phyloP scores from a whole-genome alignment of 2,329 filamentous ascomycete species.

The Sarocladium strictum region DNA sequence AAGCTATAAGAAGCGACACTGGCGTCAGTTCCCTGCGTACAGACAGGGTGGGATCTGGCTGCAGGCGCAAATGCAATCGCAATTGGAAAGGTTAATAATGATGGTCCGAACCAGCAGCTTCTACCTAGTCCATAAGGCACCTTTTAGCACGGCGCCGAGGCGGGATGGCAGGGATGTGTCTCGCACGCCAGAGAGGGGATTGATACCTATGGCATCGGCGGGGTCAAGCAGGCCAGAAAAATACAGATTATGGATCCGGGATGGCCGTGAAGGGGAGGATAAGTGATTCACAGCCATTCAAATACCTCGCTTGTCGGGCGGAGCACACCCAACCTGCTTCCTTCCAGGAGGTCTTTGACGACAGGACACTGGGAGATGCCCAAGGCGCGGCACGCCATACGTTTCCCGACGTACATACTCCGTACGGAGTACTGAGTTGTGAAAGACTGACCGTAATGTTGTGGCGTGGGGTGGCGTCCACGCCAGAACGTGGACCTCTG shows the following conservation, averaged over 20 bases:
- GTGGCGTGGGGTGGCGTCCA: background rate
- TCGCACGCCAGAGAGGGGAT: background rate
- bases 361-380: too few species aligned
- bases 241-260: background rate
- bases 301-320: too few species aligned
- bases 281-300: too few species aligned
- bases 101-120: background rate
- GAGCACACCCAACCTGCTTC: too few species aligned
- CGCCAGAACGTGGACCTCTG: too few species aligned
- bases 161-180: background rate
- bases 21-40: background rate
- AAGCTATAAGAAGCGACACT: background rate
- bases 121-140: background rate
- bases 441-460: background rate
- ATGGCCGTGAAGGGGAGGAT: too few species aligned
- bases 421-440: background rate
- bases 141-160: background rate
- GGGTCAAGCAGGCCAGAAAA: background rate
- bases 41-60: background rate
- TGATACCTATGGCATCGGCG: background rate
- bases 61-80: background rate
- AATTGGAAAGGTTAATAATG: constrained; percentile 2
- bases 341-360: too few species aligned
- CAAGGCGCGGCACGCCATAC: too few species aligned
- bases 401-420: too few species aligned